Percentiles rank a stretch among this genome's conserved stretches.
Evolutionary conservation across 148 eudicot species (phyloP).

Genomic region (Rhododendron vialii): DNA sequence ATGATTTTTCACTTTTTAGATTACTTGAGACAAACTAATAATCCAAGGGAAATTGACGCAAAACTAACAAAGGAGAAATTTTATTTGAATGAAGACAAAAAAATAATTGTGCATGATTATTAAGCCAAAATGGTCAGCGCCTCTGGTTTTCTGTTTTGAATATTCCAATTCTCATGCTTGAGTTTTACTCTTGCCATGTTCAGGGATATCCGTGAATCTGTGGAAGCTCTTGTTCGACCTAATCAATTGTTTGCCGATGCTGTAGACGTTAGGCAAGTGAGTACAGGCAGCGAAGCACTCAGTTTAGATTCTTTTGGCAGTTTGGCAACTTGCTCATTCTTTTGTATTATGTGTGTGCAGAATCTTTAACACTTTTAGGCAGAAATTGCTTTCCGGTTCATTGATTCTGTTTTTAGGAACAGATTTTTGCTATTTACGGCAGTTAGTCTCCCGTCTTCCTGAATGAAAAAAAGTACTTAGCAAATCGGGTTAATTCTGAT

Average conservation of each 20-base stretch:
- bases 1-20: neutral
- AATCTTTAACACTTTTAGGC: neutral
- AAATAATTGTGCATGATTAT: neutral
- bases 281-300: constrained; percentile 11
- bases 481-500: constrained; percentile 12
- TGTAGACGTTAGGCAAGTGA: constrained; percentile 92
- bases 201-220: constrained; percentile 77
- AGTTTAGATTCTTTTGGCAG: neutral
- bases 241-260: constrained; percentile 79
- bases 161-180: neutral
- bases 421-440: neutral
- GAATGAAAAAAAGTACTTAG: neutral
- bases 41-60: neutral
- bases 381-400: neutral
- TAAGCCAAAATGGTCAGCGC: neutral
- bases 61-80: neutral
- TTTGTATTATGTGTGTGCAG: neutral
- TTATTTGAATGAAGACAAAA: neutral
- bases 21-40: neutral
- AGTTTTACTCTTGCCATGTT: constrained; percentile 16
- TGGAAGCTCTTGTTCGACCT: constrained; percentile 72
- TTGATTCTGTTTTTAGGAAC: neutral
- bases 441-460: neutral
- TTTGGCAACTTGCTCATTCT: neutral
- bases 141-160: neutral